Base-by-base conservation (phyloP, 1,284 basidiomycete genomes). In the Heimioporus retisporus region DNA sequence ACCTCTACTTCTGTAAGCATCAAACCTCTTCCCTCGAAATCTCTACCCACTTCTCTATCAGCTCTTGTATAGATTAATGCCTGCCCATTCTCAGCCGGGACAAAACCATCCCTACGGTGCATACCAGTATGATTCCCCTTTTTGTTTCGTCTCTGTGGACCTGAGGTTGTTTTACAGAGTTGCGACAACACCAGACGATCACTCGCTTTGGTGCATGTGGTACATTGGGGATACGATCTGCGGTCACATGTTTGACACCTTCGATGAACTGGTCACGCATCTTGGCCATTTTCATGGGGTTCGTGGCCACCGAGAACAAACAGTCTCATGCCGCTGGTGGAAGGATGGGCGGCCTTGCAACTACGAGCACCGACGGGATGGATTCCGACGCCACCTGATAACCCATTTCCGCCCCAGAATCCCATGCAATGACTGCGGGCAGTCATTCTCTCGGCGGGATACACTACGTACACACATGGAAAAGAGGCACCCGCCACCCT, bases 171-270 rank as follows among this genome's bases (percentile, higher is more conserved):
- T 7, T 14, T 51, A 23, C 28, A 67, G 65, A 48, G 14, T 10
- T 11, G 31, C 14, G 13, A 4, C 23, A 3, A 23, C 55, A 25
- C 25, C 14, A 11, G 31, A 10, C 13, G 13, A 25, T 28, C 10
- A 21, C 10, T 0, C 18, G 14, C 18, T 40, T 28, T 50, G 65
- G 61, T 73, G 72, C 23, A 65, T 55, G 3, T 70, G 66, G 53
- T 35, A 54, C 18, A 35, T 59, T 16, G 44, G n/a, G 0, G 8
- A 25, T 48, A 5, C 50, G 2, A 21, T 10, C 7, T 69, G 68
- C 28, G 46, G 43, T 21, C 28, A 46, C 11, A 4, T 3, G 7
- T 67, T 67, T 31, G 1, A 1, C 43, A 55, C 44, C 2, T 63
- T 70, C 14, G 25, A 60, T n/a, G 58, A 31, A 13, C 46, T 69